A percentile compares a stretch with the other conserved stretches of the same genome.
Conservation (phyloP, 495 filamentous ascomycete species). For the Tuber borchii region DNA sequence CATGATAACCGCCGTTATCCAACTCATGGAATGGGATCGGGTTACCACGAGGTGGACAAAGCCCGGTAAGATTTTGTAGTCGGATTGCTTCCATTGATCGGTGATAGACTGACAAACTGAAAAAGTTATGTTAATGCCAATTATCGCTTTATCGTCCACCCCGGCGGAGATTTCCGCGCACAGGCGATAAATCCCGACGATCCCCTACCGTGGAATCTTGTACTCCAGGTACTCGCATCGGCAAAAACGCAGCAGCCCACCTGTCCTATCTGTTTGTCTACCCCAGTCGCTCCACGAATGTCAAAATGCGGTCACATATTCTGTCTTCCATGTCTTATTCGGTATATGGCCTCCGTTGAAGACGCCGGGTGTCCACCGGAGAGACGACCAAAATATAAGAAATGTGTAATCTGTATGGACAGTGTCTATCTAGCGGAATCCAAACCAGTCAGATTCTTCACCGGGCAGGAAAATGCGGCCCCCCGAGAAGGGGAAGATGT, state of each 20-base stretch:
- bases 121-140: slow-evolving; percentile 87
- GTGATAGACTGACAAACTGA: slow-evolving; percentile 16
- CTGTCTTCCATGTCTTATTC: slow-evolving; percentile 85
- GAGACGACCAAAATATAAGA: slow-evolving; percentile 77
- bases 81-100: slow-evolving; percentile 3
- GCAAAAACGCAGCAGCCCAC: slow-evolving; percentile 77
- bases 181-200: slow-evolving; percentile 84
- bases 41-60: slow-evolving; percentile 87
- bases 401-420: slow-evolving; percentile 95
- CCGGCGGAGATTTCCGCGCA: slow-evolving; percentile 65
- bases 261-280: slow-evolving; percentile 87
- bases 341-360: slow-evolving; percentile 87
- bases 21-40: slow-evolving; percentile 81
- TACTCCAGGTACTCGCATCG: slow-evolving; percentile 86
- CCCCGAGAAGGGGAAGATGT: slow-evolving; percentile 83
- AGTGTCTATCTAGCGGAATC: slow-evolving; percentile 79
- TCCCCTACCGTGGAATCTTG: slow-evolving; percentile 81
- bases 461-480: slow-evolving; percentile 73
- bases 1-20: slow-evolving; percentile 56
- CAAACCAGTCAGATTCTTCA: slow-evolving; percentile 85
- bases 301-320: slow-evolving; percentile 97
- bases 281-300: slow-evolving; percentile 89
- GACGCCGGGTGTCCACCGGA: slow-evolving; percentile 55
- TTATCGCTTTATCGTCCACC: slow-evolving; percentile 91
- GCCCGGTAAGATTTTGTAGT: slow-evolving; percentile 54